A percentile compares a stretch with the other conserved stretches of the same genome.
Evolutionary conservation across 257 asterid species (phyloP).

Genomic region (Nicotiana tomentosiformis): DNA sequence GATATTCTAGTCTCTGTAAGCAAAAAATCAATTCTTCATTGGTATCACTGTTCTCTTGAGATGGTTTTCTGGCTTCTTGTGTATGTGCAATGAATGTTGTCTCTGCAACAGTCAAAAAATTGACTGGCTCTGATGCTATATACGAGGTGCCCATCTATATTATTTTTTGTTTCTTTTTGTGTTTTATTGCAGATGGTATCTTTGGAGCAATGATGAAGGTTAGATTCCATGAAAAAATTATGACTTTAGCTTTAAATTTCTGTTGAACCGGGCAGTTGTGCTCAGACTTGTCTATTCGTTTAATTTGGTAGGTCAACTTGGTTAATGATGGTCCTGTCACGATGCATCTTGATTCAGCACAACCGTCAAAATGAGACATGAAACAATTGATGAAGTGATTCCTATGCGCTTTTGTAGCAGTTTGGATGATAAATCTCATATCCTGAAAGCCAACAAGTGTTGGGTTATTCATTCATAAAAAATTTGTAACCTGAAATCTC

Average conservation of each 20-base stretch:
- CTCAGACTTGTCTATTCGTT: background rate
- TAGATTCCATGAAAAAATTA: slow-evolving; percentile 19
- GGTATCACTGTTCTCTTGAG: background rate
- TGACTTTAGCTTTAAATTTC: background rate
- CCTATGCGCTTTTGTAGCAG: background rate
- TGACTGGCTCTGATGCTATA: background rate
- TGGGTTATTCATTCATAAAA: background rate
- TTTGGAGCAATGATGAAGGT: slow-evolving; percentile 96
- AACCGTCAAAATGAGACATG: slow-evolving; percentile 45
- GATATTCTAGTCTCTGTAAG: background rate
- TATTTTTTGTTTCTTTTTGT: background rate
- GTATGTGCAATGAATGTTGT: background rate
- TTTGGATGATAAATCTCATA: background rate
- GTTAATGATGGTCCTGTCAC: slow-evolving; percentile 94
- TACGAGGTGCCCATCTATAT: background rate
- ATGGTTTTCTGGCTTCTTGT: background rate
- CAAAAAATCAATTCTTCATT: background rate
- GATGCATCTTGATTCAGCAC: slow-evolving; percentile 84
- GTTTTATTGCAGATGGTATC: slow-evolving; percentile 60
- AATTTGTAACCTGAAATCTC: background rate
- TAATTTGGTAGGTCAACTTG: slow-evolving; percentile 57
- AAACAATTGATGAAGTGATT: background rate
- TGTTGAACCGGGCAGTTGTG: background rate
- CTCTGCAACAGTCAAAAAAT: background rate
- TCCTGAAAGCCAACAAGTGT: background rate